Evolutionary conservation across 176 grass and related monocot genomes (phyloP).

Genomic region (Sorghum bicolor): Sorghum_bicolor_NCBIv3 NC_012876.2:57511501-57512000

Average conservation of each 20-base stretch:
- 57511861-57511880: background rate
- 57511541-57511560: background rate
- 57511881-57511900: background rate
- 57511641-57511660: background rate
- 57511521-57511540: background rate
- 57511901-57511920: conserved; percentile 1
- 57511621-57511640: background rate
- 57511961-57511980: background rate
- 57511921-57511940: background rate
- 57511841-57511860: background rate
- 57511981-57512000: background rate
- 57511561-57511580: background rate
- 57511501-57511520: background rate
- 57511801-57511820: background rate
- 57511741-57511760: no score
- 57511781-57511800: background rate
- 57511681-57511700: background rate
- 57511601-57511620: background rate
- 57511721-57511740: background rate
- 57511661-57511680: background rate
- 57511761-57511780: background rate
- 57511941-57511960: background rate
- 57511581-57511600: background rate
- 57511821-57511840: background rate
- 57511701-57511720: background rate